A percentile compares a stretch with the other conserved stretches of the same genome.
Evolutionary conservation across 2,329 filamentous ascomycete genomes (phyloP).

Genomic region (Pseudocercospora fijiensis): DNA sequence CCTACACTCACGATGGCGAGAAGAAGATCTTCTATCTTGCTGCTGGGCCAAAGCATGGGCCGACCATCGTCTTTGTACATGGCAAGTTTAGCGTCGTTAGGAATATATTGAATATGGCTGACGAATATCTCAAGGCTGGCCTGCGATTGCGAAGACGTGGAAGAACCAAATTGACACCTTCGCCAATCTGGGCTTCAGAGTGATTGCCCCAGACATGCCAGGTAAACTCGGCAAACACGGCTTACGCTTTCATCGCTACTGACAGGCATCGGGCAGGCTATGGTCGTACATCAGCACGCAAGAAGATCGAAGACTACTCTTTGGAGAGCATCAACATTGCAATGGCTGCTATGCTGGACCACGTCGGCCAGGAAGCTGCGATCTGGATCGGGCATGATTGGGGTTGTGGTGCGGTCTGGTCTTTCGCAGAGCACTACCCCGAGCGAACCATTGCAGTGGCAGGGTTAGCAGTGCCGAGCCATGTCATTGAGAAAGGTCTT

Average conservation of each 20-base stretch:
- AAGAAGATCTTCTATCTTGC: constrained; percentile 34
- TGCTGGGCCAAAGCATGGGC: constrained; percentile 30
- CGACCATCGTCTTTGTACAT: constrained; percentile 35
- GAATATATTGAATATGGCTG: not conserved
- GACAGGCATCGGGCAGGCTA: constrained; percentile 30
- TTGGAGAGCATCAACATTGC: constrained; percentile 34
- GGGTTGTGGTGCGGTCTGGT: constrained; percentile 40
- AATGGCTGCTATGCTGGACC: constrained; percentile 43
- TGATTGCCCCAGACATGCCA: constrained; percentile 38
- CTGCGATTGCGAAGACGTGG: constrained; percentile 40
- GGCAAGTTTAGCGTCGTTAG: constrained; percentile 14
- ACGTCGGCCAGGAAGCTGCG: constrained; percentile 42
- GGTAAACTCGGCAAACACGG: constrained; percentile 9
- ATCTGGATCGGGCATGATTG: constrained; percentile 54
- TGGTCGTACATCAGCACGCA: constrained; percentile 36
- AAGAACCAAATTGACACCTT: constrained; percentile 40
- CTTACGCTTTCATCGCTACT: not conserved
- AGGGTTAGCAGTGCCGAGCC: constrained; percentile 44
- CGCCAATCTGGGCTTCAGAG: constrained; percentile 29
- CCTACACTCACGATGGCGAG: constrained; percentile 22
- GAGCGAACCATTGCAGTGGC: constrained; percentile 36
- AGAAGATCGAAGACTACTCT: constrained; percentile 35
- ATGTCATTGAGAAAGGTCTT: constrained; percentile 44
- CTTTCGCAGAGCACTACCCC: constrained; percentile 32
- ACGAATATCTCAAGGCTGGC: constrained; percentile 32